Conservation (phyloP, 2,329 filamentous ascomycete species). For the Colletotrichum sp. region DNA sequence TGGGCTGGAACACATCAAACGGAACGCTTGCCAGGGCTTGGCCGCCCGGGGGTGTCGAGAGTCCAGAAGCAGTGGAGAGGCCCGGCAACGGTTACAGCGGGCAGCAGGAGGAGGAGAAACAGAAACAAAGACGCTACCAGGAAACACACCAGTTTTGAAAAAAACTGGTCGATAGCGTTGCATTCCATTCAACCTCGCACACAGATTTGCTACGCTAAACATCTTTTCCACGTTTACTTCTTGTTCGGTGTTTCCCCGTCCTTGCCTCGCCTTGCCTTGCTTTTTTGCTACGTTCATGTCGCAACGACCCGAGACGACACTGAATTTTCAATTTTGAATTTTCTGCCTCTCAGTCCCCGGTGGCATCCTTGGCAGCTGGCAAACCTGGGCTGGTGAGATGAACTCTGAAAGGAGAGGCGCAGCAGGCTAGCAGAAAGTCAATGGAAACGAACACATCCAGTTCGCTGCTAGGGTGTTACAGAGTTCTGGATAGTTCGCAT, state of each 20-base stretch:
- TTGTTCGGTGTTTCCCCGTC: neutral
- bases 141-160: neutral
- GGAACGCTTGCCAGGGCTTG: neutral
- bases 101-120: conserved; percentile 4
- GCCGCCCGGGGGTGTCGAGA: neutral
- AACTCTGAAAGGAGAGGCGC: conserved; percentile 11
- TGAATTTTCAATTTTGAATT: neutral
- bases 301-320: neutral
- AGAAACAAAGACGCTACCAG: conserved; percentile 6
- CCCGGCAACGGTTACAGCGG: neutral
- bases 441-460: conserved; percentile 18
- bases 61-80: neutral
- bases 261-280: neutral
- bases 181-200: conserved; percentile 8
- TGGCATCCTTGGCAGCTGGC: neutral
- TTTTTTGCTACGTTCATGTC: neutral
- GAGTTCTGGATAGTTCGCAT: conserved; percentile 12
- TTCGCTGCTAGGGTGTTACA: conserved; percentile 17
- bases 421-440: conserved; percentile 5
- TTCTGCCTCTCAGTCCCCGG: neutral
- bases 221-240: neutral
- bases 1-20: neutral
- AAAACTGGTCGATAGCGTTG: neutral
- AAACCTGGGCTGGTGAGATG: conserved; percentile 7
- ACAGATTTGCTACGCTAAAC: neutral